Evolutionary conservation across 345 rosid species (phyloP).

Genomic region (Litchi chinensis): DNA sequence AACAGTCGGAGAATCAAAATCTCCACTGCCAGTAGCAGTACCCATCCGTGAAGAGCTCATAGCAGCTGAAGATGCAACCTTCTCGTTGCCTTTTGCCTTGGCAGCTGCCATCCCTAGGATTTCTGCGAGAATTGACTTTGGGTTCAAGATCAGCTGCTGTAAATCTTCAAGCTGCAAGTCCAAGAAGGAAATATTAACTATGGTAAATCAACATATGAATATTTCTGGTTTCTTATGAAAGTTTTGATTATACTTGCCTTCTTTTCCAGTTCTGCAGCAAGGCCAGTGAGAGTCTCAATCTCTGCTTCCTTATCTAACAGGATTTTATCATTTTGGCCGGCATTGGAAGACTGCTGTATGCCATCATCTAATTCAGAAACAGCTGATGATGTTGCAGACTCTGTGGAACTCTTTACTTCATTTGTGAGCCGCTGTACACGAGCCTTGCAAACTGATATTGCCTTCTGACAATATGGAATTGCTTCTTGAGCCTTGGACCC

Average conservation of each 20-base stretch:
- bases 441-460: constrained; percentile 73
- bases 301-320: constrained; percentile 72
- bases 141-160: constrained; percentile 64
- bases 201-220: neutral
- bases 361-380: constrained; percentile 53
- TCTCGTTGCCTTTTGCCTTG: constrained; percentile 45
- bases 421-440: constrained; percentile 56
- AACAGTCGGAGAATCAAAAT: constrained; percentile 61
- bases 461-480: constrained; percentile 74
- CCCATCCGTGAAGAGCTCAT: constrained; percentile 68
- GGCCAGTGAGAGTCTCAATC: constrained; percentile 63
- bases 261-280: constrained; percentile 82
- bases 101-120: constrained; percentile 67
- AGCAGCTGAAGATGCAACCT: constrained; percentile 39
- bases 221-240: constrained; percentile 1
- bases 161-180: constrained; percentile 88
- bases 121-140: constrained; percentile 70
- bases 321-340: constrained; percentile 41
- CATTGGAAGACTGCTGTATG: constrained; percentile 60
- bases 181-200: constrained; percentile 17
- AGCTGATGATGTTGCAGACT: constrained; percentile 51
- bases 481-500: constrained; percentile 83
- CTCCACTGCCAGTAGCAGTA: constrained; percentile 41
- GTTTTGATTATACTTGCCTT: constrained; percentile 49
- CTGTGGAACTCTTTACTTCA: constrained; percentile 57